Base-by-base conservation (phyloP, 345 rosid species). In the rapeseed (Brassica napus) region DNA sequence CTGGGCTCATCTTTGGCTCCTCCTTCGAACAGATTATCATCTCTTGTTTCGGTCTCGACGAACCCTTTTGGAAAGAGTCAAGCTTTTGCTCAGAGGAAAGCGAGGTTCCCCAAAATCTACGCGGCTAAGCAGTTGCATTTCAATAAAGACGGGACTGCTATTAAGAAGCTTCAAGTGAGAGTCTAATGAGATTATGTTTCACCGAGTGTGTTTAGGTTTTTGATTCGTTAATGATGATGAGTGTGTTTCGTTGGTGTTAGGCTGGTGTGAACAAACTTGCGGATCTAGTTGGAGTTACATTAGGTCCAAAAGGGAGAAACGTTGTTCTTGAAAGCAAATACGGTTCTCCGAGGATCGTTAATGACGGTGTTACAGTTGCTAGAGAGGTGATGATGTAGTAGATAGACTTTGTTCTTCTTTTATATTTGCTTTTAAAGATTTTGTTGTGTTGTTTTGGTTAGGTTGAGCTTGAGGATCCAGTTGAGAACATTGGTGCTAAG, bases 381-480 rank as follows among this genome's bases (percentile, higher is more conserved):
- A 92, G 84, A 80, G 98, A 94, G 93, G 98, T 92, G 77, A 59
- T 0, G 1, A 1, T 58, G 6, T 31, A 2, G 9, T 64, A 4
- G 54, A 3, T 42, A 8, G 10, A 8, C 10, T 21, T 39, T 28
- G 6, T 18, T 47, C 6, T 14, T 49, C 4, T 49, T 62, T 21
- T 28, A 6, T 49, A 47, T 8, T 44, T 44, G 59, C 28, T 37
- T 60, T 60, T 34, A 21, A 52, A 18, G 60, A 52, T 66, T 67
- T 37, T 44, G 52, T 9, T 24, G 32, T 23, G 62, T 21, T 58
- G 7, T 42, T 10, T 15, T 14, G 49, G 55, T 49, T 75, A 94
- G 98, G 98, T 94, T 81, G 98, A 94, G 83, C 83, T 94, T 79
- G 98, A 92, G 82, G 97, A 94, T 77, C 97, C 97, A 1, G 97